Conservation (phyloP, 1,284 basidiomycete species). For the Bondarzewia mesenterica region DNA sequence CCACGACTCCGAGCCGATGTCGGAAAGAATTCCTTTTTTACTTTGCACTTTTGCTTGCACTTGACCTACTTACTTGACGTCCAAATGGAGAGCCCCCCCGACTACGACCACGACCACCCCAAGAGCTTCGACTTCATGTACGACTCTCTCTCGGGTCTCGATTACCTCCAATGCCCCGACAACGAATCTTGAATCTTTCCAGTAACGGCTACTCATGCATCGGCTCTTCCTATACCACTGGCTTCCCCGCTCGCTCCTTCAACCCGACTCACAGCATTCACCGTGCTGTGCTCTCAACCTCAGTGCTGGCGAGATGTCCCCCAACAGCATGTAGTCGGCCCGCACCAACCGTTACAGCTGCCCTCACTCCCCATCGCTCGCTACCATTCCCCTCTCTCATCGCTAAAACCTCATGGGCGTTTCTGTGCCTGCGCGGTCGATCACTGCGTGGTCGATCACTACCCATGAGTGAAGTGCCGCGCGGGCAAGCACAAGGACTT, state of each 20-base stretch:
- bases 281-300: slow-evolving; percentile 60
- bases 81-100: slow-evolving; percentile 44
- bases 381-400: slow-evolving; percentile 59
- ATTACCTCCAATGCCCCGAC: slow-evolving; percentile 42
- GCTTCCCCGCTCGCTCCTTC: slow-evolving; percentile 57
- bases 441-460: slow-evolving; percentile 9
- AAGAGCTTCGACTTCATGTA: slow-evolving; percentile 45
- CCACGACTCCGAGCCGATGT: too few species aligned
- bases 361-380: slow-evolving; percentile 49
- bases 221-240: slow-evolving; percentile 36
- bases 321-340: slow-evolving; percentile 55
- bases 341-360: slow-evolving; percentile 60
- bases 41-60: too few species aligned
- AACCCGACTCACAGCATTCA: slow-evolving; percentile 63
- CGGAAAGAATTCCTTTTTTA: too few species aligned
- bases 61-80: too few species aligned
- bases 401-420: slow-evolving; percentile 66
- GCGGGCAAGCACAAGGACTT: slow-evolving; percentile 55
- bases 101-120: slow-evolving; percentile 42
- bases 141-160: slow-evolving; percentile 45
- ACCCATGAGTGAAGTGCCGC: slow-evolving; percentile 35
- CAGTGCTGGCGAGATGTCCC: slow-evolving; percentile 60
- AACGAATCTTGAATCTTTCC: slow-evolving; percentile 44
- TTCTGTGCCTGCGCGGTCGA: slow-evolving; percentile 31
- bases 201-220: slow-evolving; percentile 61